A percentile compares a stretch with the other conserved stretches of the same genome.
Conservation (phyloP, 306 rosid genomes). For the Canavalia gladiata region DNA sequence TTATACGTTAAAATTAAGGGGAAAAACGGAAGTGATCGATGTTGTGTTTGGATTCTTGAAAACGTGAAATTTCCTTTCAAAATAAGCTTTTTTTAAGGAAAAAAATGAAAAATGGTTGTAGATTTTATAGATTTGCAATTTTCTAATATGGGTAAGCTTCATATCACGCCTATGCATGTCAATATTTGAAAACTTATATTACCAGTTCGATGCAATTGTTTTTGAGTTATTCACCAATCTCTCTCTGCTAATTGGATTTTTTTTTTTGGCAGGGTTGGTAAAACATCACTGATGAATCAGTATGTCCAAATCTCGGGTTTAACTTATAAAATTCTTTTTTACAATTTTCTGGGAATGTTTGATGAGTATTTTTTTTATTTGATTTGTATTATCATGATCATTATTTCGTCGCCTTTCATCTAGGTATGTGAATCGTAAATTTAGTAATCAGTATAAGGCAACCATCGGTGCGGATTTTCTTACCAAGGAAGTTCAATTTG, state of each 20-base stretch:
- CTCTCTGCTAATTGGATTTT: constrained; percentile 41
- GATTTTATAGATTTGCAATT: constrained; percentile 38
- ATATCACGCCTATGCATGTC: constrained; percentile 19
- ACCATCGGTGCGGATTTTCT: constrained; percentile 99
- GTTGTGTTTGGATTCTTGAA: constrained; percentile 19
- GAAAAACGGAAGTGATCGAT: constrained; percentile 8
- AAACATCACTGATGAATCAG: constrained; percentile 99
- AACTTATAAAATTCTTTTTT: constrained; percentile 4
- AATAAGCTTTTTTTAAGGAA: neutral
- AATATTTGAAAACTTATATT: constrained; percentile 22
- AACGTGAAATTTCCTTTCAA: constrained; percentile 1
- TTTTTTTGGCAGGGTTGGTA: constrained; percentile 86
- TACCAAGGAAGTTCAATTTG: constrained; percentile 99
- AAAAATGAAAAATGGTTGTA: neutral
- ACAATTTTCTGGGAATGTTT: neutral
- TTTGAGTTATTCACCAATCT: constrained; percentile 26
- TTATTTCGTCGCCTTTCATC: constrained; percentile 28
- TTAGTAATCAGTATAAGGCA: constrained; percentile 99
- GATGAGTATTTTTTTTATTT: constrained; percentile 8
- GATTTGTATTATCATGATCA: constrained; percentile 35
- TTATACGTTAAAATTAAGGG: neutral
- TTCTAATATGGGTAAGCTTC: neutral
- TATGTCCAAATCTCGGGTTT: constrained; percentile 54
- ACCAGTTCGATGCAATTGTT: constrained; percentile 9
- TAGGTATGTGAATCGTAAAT: constrained; percentile 98